Evolutionary conservation across 2,329 filamentous ascomycete species (phyloP), one percentile per base, ranked within the genome.

Genomic region (Colletotrichum tabaci): DNA sequence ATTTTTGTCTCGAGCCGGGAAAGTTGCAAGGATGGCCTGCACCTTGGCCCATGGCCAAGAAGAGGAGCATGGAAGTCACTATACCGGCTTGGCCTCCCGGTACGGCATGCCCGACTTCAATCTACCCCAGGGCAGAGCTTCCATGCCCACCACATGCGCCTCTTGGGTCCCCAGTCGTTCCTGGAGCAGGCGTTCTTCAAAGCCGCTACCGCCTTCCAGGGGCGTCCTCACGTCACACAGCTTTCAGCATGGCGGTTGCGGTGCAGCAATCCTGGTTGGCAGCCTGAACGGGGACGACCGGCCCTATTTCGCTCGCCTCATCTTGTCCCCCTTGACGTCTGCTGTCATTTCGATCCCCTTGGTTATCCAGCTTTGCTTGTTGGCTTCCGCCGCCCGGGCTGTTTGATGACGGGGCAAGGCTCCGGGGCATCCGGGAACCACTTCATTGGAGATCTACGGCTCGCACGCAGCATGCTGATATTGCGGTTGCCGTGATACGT

Each of bases 101-200:
- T 21, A 16, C 38, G 55, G 42, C 35, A 5, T 62, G 46, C 21
- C 40, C 47, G 62, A 10, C 38, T 53, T 55, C 16, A 15, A 46
- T 53, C 21, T 44, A 53, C 23, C 46, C 64, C n/a, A 16, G 35
- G 35, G 44, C 40, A 38, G 55, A 52, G 52, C 44, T 65, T 38
- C 15, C 35, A 47, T 40, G 16, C 12, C 26, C 44, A 56, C 38
- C 50, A 38, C 30, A 52, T 50, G 56, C 55, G 44, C 23, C 23
- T 26, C 56, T 42, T 42, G 56, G 56, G 18, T 23, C 66, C 21
- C 23, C 16, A 9, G 46, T 46, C n/a, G 21, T 56, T 55, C 21
- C 40, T 60, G 23, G 46, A 67, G 61, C 23, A 16, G 23, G 52
- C 38, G 58, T 68, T 71, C 68, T 71, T 58, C 65, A 62, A 63